These are phyloP conservation scores for Trapa incisa DNA, from an alignment of 345 rosid species.

Conservation along the genomic window DNA sequence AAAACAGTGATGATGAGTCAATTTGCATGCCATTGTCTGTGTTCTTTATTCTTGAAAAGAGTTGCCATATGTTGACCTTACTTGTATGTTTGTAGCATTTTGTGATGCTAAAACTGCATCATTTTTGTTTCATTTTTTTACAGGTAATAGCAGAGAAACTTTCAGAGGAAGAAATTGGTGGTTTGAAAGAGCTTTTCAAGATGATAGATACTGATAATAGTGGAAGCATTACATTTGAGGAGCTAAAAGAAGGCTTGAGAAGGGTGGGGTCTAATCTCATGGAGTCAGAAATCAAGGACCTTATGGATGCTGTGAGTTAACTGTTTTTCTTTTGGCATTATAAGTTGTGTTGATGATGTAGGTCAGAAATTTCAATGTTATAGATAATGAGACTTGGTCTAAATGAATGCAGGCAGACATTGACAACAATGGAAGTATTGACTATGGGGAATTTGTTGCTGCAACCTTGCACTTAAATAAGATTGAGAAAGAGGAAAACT, in stretches of 20 bases:
- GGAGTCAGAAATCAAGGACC: constrained; percentile 82
- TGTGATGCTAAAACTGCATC: neutral
- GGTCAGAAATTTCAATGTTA: neutral
- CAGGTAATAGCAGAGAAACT: constrained; percentile 98
- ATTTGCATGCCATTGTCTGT: neutral
- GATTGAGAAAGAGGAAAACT: constrained; percentile 84
- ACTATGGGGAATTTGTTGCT: constrained; percentile 91
- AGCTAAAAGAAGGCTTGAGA: constrained; percentile 71
- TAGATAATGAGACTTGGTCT: constrained; percentile 1
- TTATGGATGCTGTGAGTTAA: constrained; percentile 77
- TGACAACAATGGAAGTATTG: constrained; percentile 80
- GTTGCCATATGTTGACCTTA: neutral
- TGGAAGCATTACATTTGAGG: constrained; percentile 90
- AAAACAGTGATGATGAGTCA: neutral
- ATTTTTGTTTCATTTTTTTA: neutral
- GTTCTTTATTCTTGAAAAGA: neutral
- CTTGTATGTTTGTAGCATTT: neutral
- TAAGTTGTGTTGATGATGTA: neutral
- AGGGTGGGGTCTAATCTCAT: constrained; percentile 82
- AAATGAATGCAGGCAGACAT: constrained; percentile 68
- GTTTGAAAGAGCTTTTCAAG: constrained; percentile 82
- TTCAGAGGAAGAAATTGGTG: constrained; percentile 97
- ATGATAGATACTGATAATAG: constrained; percentile 90
- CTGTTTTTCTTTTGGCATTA: neutral
- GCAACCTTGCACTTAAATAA: constrained; percentile 91